A percentile compares a stretch with the other conserved stretches of the same genome.
These are phyloP conservation scores for Ophiosphaerella korrae DNA, from an alignment of 2,329 filamentous ascomycete species.

Conservation along the genomic window DNA sequence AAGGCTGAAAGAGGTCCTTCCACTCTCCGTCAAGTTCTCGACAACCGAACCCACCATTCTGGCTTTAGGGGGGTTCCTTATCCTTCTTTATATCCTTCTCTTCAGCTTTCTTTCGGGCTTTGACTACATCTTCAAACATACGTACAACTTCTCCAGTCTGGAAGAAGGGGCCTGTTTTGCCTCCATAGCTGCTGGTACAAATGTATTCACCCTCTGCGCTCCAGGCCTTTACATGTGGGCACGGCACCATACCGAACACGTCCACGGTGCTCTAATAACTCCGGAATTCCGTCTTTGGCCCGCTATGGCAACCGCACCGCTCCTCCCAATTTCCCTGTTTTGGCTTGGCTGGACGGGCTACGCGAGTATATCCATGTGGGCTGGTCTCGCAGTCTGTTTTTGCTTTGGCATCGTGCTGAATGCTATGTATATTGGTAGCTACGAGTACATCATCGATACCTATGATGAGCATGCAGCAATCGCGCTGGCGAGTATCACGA, in stretches of 20 bases:
- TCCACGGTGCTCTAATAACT: slow-evolving; percentile 11
- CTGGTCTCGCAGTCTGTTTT: slow-evolving; percentile 72
- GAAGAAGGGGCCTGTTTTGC: slow-evolving; percentile 9
- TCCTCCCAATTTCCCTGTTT: slow-evolving; percentile 79
- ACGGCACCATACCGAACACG: too few species aligned
- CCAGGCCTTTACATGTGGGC: too few species aligned
- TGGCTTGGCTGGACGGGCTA: slow-evolving; percentile 17
- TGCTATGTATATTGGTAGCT: slow-evolving; percentile 43
- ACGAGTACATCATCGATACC: slow-evolving; percentile 46
- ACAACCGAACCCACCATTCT: slow-evolving; percentile 3
- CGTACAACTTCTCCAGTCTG: slow-evolving; percentile 1
- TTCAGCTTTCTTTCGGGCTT: slow-evolving; percentile 12
- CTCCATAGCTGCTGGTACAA: slow-evolving; percentile 6
- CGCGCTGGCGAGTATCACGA: slow-evolving; percentile 46
- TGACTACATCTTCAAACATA: slow-evolving; percentile 10
- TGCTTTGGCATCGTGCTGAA: slow-evolving; percentile 64
- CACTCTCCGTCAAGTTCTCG: not conserved
- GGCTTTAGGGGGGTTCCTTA: slow-evolving; percentile 2
- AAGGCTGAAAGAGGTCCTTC: not conserved
- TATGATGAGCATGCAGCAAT: slow-evolving; percentile 51
- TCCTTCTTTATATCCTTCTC: slow-evolving; percentile 8
- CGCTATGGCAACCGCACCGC: slow-evolving; percentile 62
- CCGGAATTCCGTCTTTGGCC: slow-evolving; percentile 83
- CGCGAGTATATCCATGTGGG: not conserved
- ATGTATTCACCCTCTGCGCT: too few species aligned